Conservation (phyloP, 495 filamentous ascomycete species). For the Friedmanniomyces simplex region DNA sequence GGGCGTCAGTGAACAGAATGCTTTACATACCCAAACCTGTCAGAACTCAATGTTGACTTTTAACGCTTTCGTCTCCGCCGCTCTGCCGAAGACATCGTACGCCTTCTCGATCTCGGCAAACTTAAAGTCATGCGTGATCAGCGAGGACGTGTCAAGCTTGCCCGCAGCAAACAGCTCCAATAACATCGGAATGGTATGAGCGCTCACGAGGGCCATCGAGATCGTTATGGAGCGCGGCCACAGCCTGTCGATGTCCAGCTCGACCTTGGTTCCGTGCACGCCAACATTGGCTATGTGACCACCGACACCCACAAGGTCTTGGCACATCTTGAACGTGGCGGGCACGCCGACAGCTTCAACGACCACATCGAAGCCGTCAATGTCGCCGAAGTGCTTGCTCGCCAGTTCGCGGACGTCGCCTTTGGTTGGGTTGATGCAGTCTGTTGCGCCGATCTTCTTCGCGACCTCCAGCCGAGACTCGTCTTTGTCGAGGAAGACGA, state of each 20-base stretch:
- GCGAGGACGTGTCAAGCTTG: slow-evolving; percentile 29
- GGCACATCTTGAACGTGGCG: slow-evolving; percentile 37
- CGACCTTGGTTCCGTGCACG: slow-evolving; percentile 38
- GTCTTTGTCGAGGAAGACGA: slow-evolving; percentile 40
- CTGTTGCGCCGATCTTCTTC: slow-evolving; percentile 36
- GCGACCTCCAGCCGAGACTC: slow-evolving; percentile 36
- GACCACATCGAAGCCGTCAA: slow-evolving; percentile 41
- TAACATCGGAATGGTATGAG: slow-evolving; percentile 36
- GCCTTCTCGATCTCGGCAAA: slow-evolving; percentile 33
- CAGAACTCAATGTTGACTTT: slow-evolving; percentile 31
- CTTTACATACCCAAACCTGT: too few species aligned
- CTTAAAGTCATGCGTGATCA: slow-evolving; percentile 38
- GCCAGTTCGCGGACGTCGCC: slow-evolving; percentile 33
- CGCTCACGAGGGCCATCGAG: slow-evolving; percentile 32
- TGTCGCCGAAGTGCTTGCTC: slow-evolving; percentile 19
- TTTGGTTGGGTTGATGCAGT: slow-evolving; percentile 25
- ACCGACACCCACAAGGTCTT: slow-evolving; percentile 40
- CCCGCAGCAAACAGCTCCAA: slow-evolving; percentile 33
- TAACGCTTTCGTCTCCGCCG: slow-evolving; percentile 29
- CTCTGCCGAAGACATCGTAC: slow-evolving; percentile 30
- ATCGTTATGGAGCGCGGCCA: slow-evolving; percentile 17
- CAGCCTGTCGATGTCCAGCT: slow-evolving; percentile 30
- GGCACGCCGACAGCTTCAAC: slow-evolving; percentile 46
- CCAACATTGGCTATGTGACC: slow-evolving; percentile 45
- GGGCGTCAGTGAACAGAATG: too few species aligned